Percentiles rank a stretch among this genome's conserved stretches.
Conservation (phyloP, 345 rosid species). For the Rhodamnia rubescens region DNA sequence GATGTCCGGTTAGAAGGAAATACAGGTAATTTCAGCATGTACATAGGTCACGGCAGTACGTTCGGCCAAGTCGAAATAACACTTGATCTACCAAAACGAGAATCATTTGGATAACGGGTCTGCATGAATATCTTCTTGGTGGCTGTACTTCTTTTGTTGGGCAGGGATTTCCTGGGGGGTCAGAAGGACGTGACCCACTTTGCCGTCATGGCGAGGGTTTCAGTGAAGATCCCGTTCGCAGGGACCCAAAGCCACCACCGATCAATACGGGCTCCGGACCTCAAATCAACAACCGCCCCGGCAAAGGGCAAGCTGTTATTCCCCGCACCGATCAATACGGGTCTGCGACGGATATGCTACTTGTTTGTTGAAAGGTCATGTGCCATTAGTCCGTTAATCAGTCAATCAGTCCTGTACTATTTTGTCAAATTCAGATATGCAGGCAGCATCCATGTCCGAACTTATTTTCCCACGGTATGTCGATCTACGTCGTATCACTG, state of each 20-base stretch:
- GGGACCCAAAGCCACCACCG: background rate
- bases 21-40: background rate
- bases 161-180: background rate
- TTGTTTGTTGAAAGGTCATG: too few species aligned
- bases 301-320: background rate
- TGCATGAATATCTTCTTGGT: background rate
- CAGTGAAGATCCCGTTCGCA: background rate
- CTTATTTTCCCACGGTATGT: background rate
- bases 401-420: background rate
- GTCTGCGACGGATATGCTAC: too few species aligned
- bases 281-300: background rate
- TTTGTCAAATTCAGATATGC: background rate
- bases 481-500: background rate
- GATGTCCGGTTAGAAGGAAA: background rate
- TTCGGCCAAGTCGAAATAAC: too few species aligned
- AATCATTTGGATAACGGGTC: background rate
- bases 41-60: background rate
- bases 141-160: background rate
- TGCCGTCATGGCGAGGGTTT: background rate
- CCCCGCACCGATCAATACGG: too few species aligned
- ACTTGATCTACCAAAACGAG: background rate
- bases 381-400: background rate
- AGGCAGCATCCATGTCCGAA: background rate
- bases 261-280: background rate
- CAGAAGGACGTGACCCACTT: background rate